Conservation (phyloP, 78 protist species). For the Dictyostelium brefeldianum region DNA sequence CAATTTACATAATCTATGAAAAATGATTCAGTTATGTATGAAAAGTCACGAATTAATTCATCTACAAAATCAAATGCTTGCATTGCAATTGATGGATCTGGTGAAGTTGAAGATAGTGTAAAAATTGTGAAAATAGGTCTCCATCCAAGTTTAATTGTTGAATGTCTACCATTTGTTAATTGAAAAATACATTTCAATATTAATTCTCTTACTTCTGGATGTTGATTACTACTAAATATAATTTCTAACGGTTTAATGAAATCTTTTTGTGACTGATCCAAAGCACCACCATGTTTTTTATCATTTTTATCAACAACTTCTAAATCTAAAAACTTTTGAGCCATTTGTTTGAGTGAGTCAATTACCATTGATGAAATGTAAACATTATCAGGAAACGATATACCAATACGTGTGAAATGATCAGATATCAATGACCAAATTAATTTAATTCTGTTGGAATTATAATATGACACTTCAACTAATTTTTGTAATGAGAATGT, state of each 20-base stretch:
- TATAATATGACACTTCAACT: slow-evolving; percentile 95
- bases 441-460: slow-evolving; percentile 94
- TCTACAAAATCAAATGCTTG: slow-evolving; percentile 88
- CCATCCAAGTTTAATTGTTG: slow-evolving; percentile 97
- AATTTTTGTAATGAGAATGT: slow-evolving; percentile 95
- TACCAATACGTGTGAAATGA: slow-evolving; percentile 61
- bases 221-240: slow-evolving; percentile 66
- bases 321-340: slow-evolving; percentile 95
- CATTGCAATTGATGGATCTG: slow-evolving; percentile 31
- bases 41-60: slow-evolving; percentile 59
- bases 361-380: slow-evolving; percentile 87
- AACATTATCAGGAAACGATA: slow-evolving; percentile 39
- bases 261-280: slow-evolving; percentile 96
- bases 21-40: slow-evolving; percentile 79
- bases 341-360: slow-evolving; percentile 97
- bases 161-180: slow-evolving; percentile 67
- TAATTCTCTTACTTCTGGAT: slow-evolving; percentile 66
- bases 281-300: too few relatives aligned
- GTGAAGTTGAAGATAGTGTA: slow-evolving; percentile 26
- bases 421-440: slow-evolving; percentile 92
- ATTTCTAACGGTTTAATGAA: slow-evolving; percentile 97
- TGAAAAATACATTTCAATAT: slow-evolving; percentile 76
- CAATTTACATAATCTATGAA: slow-evolving; percentile 94
- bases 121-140: slow-evolving; percentile 90
- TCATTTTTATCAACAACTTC: slow-evolving; percentile 88